Conservation (phyloP, 768 basidiomycete genomes). For the Suillus clintonianus region DNA sequence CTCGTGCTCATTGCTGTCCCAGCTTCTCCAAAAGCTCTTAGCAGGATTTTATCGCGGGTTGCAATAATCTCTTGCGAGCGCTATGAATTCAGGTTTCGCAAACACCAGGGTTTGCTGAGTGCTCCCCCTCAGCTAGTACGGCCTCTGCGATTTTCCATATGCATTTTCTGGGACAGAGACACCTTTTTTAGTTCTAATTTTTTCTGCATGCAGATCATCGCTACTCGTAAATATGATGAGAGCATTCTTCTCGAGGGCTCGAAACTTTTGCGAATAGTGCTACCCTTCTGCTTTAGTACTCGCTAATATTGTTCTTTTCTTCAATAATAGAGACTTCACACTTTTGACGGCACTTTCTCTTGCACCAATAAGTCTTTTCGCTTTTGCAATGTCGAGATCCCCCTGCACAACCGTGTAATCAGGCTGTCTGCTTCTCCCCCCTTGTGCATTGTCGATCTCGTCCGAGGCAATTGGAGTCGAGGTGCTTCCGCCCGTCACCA, state of each 20-base stretch:
- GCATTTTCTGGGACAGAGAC: not conserved
- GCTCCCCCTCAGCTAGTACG: not conserved
- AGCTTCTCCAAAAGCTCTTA: not conserved
- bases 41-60: not conserved
- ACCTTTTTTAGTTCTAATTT: not conserved
- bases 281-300: not conserved
- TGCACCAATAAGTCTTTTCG: slow-evolving; percentile 65
- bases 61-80: not conserved
- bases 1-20: not conserved
- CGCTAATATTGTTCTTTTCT: slow-evolving; percentile 19
- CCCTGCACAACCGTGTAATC: slow-evolving; percentile 50
- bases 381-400: slow-evolving; percentile 57
- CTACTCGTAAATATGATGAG: not conserved
- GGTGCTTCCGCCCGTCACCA: not conserved
- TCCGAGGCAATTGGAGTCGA: not conserved
- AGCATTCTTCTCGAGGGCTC: not conserved
- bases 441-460: not conserved
- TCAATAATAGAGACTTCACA: slow-evolving; percentile 58
- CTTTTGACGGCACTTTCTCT: slow-evolving; percentile 68
- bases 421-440: slow-evolving; percentile 27
- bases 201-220: not conserved
- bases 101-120: not conserved
- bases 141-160: not conserved
- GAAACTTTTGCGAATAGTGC: not conserved
- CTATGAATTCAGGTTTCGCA: not conserved